Percentiles rank a stretch among this genome's conserved stretches.
Conservation (phyloP, 805 yeast species). For the Priceomyces melissophilus region DNA sequence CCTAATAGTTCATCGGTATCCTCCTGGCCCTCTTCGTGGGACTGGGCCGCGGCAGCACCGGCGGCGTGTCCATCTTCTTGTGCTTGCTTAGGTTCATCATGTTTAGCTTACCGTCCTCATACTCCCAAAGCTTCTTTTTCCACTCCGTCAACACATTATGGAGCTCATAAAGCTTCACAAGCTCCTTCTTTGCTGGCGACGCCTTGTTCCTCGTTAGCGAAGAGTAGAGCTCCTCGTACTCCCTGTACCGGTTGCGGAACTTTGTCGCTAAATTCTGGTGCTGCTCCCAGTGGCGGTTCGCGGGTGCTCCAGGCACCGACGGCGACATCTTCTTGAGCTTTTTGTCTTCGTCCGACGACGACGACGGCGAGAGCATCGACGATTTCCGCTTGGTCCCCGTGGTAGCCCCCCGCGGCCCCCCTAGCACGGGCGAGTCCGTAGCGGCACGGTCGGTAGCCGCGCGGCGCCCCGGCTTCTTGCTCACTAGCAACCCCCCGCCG, state of each 20-base stretch:
- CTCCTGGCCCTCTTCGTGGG: background rate
- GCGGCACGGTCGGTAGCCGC: conserved; percentile 16
- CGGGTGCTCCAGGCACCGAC: background rate
- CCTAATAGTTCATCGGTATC: no score
- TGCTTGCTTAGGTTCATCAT: conserved; percentile 37
- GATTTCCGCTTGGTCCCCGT: conserved; percentile 4
- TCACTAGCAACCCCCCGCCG: conserved; percentile 20
- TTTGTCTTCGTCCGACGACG: conserved; percentile 13
- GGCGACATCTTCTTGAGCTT: background rate
- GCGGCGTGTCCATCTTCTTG: conserved; percentile 19
- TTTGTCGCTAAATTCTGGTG: conserved; percentile 35
- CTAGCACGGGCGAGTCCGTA: conserved; percentile 13
- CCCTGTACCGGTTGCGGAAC: conserved; percentile 47
- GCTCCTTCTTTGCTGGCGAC: conserved; percentile 16
- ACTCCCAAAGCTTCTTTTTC: conserved; percentile 56
- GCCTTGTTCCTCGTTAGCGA: conserved; percentile 12
- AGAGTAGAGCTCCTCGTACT: conserved; percentile 46
- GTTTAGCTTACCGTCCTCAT: conserved; percentile 21
- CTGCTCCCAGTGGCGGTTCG: background rate
- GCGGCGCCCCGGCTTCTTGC: conserved; percentile 12
- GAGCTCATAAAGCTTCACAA: conserved; percentile 43
- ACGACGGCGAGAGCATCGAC: conserved; percentile 9
- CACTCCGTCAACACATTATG: conserved; percentile 52
- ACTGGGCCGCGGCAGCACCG: conserved; percentile 1
- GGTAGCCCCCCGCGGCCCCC: conserved; percentile 1